phyloP scores from a whole-genome alignment of 495 filamentous ascomycete genomes.

The Aspergillus nidulans region DNA sequence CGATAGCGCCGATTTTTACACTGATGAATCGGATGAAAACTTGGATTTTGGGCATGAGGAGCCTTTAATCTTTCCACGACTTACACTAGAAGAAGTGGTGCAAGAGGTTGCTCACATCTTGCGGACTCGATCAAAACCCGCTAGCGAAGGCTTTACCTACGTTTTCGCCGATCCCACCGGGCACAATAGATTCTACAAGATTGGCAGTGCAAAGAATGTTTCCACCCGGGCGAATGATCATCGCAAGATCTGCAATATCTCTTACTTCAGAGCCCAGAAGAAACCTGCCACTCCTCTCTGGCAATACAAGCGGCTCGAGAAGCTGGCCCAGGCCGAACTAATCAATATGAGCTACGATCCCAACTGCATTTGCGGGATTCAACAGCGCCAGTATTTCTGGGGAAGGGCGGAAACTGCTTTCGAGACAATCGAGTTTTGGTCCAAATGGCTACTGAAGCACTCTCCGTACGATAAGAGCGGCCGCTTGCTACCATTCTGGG shows the following conservation, averaged over 20 bases:
- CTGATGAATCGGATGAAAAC: conserved; percentile 5
- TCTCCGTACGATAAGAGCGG: conserved; percentile 5
- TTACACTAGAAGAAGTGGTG: conserved; percentile 9
- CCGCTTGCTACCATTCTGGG: conserved; percentile 10
- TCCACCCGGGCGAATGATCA: conserved; percentile 10
- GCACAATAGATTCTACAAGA: conserved; percentile 12
- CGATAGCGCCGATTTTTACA: conserved; percentile 7
- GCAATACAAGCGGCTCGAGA: conserved; percentile 13
- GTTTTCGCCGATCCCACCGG: conserved; percentile 11
- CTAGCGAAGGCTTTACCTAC: conserved; percentile 10
- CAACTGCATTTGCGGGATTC: conserved; percentile 7
- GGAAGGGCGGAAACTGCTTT: conserved; percentile 2
- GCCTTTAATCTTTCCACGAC: conserved; percentile 3
- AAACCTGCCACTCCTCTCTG: neutral
- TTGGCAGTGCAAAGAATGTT: conserved; percentile 34
- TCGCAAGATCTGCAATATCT: conserved; percentile 7
- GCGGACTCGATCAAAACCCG: conserved; percentile 4
- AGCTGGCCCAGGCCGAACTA: conserved; percentile 10
- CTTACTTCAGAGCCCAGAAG: neutral
- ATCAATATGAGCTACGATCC: conserved; percentile 10
- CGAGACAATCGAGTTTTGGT: conserved; percentile 12
- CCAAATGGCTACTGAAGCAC: conserved; percentile 9
- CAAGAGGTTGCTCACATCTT: conserved; percentile 5
- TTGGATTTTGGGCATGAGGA: conserved; percentile 3
- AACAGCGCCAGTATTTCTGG: conserved; percentile 13